A percentile compares a stretch with the other conserved stretches of the same genome.
phyloP scores from a whole-genome alignment of 139 green algal species.

The Penium margaritaceum region DNA sequence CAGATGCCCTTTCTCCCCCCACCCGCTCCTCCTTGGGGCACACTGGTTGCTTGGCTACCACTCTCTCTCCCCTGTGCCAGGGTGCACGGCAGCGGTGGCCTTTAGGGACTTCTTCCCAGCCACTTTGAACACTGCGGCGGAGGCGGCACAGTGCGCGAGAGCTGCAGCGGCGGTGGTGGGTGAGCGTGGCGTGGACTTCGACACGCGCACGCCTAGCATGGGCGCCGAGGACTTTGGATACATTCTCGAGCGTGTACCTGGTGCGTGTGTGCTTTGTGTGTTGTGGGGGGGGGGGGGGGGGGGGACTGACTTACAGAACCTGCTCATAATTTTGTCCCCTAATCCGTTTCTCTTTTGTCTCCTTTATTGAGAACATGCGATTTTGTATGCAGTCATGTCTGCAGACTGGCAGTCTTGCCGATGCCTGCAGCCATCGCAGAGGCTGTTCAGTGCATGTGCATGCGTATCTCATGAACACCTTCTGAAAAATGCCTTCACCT shows the following conservation, averaged over 20 bases:
- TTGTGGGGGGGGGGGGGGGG: not conserved
- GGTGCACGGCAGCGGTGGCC: conserved; percentile 26
- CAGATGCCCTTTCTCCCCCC: too few relatives aligned
- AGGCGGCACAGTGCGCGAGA: conserved; percentile 5
- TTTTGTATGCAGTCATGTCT: too few relatives aligned
- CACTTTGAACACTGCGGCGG: conserved; percentile 26
- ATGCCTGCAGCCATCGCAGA: too few relatives aligned
- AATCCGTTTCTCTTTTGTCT: too few relatives aligned
- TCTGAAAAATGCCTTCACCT: too few relatives aligned
- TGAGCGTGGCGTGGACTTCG: not conserved
- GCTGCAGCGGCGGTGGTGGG: conserved; percentile 20
- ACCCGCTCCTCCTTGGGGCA: too few relatives aligned
- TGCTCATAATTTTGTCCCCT: too few relatives aligned
- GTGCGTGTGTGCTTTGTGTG: conserved; percentile 18
- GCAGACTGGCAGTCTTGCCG: too few relatives aligned
- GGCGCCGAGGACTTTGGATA: conserved; percentile 45
- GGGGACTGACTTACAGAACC: not conserved
- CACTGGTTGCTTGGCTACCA: too few relatives aligned
- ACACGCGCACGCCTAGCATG: conserved; percentile 39
- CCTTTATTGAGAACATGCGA: too few relatives aligned
- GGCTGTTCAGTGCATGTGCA: too few relatives aligned
- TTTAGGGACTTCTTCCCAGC: conserved; percentile 33
- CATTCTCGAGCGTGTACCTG: conserved; percentile 30
- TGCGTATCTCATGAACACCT: too few relatives aligned
- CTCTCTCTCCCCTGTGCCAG: conserved; percentile 1